Percentiles rank a stretch among this genome's conserved stretches.
Evolutionary conservation across 805 yeast genomes (phyloP).

Genomic region (Sugiyamaella smithiae): DNA sequence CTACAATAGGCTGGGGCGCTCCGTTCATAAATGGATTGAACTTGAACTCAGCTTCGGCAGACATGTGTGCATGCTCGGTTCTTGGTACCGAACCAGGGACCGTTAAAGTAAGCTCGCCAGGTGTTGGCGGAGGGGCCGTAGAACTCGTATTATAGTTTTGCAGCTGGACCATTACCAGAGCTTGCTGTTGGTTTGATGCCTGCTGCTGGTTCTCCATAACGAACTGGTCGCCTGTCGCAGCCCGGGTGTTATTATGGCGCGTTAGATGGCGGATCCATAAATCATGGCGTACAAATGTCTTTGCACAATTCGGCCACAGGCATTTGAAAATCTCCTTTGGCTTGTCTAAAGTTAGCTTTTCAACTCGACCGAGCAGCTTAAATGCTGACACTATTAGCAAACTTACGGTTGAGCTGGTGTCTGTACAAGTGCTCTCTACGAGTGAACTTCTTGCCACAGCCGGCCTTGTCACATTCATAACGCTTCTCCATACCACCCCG

Average conservation of each 20-base stretch:
- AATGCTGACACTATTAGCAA: no score
- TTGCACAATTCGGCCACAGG: constrained; percentile 27
- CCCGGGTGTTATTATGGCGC: constrained; percentile 14
- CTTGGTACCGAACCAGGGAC: not conserved
- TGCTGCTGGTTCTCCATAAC: constrained; percentile 1
- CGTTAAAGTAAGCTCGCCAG: not conserved
- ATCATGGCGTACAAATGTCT: constrained; percentile 35
- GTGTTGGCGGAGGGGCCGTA: not conserved
- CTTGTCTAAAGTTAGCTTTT: constrained; percentile 7
- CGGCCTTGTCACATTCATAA: constrained; percentile 25
- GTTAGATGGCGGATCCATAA: constrained; percentile 30
- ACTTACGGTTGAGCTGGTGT: constrained; percentile 28
- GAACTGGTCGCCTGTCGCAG: not conserved
- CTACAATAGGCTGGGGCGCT: not conserved
- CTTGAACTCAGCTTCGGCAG: not conserved
- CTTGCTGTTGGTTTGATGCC: not conserved
- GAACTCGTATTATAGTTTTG: not conserved
- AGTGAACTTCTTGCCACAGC: constrained; percentile 22
- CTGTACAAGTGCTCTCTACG: constrained; percentile 25
- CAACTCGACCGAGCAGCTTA: not conserved
- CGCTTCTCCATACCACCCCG: constrained; percentile 29
- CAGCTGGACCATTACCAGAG: constrained; percentile 1
- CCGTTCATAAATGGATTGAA: not conserved
- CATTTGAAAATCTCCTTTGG: constrained; percentile 20
- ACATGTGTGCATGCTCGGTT: not conserved